Base-by-base conservation (phyloP, 2,329 filamentous ascomycete species). In the Huntiella bhutanensis region DNA sequence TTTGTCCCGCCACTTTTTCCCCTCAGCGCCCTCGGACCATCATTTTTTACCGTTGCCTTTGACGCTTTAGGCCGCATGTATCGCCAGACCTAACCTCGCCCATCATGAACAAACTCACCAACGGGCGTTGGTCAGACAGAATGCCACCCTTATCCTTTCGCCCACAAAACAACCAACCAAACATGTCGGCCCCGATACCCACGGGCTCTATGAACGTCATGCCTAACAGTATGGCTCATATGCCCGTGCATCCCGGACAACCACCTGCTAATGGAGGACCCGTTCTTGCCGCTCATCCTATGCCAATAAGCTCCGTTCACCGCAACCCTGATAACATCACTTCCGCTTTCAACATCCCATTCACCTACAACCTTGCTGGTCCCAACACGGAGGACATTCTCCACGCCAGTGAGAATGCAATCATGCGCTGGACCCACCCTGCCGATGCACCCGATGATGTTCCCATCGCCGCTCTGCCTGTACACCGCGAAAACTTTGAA, bases 301-400 rank as follows among this genome's bases (percentile, higher is more conserved):
- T 49, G 48, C 48, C 48, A 10, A 41, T 49, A 15, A 45, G 38
- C 15, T 43, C 45, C 12, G 17, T 44, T 8, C 48, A 45, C 8
- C 41, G 44, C 32, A 41, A 40, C 16, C 50, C 47, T 16, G 47
- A 46, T 28, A 34, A 43, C 32, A 44, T 96, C 62, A 85, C 92
- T 63, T 80, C 94, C 61, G 88, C 85, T 53, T 96, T 98, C 77
- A 96, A 95, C 60, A 82, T 98, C 42, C 91, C 91, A 51, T 95
- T 96, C 64, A 80, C 86, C 55, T 93, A 84, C 53, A 88, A 88
- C 57, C 77, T 98, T 51, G 75, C 83, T 52, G 91, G 91, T 33
- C 91, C 91, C 52, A 86, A 96, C 57, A 82, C 82, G 54, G 86
- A 95, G 62, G 87, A 96, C 62, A 84, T 98, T 56, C 74, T 96